Evolutionary conservation across 768 basidiomycete species (phyloP).

Genomic region (Neoboletus subvelutipes): DNA sequence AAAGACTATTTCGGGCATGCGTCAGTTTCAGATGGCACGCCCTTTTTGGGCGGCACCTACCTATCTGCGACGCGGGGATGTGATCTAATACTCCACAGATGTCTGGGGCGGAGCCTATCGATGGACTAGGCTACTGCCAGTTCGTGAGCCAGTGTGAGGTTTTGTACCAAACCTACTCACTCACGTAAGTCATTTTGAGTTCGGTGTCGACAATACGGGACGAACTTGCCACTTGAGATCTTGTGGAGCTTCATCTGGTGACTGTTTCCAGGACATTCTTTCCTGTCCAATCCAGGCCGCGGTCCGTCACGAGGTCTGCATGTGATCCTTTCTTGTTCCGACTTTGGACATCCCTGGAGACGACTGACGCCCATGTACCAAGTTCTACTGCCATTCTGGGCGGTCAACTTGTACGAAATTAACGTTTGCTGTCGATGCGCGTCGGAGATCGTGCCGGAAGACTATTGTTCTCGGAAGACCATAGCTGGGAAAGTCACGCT

Average conservation of each 20-base stretch:
- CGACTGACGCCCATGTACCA: not conserved
- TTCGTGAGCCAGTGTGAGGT: constrained; percentile 12
- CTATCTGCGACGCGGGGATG: constrained; percentile 23
- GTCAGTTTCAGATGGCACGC: constrained; percentile 15
- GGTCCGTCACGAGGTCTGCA: constrained; percentile 5
- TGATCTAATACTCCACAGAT: constrained; percentile 13
- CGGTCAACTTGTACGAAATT: not conserved
- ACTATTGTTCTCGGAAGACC: not conserved
- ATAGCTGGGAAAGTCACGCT: not conserved
- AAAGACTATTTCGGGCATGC: constrained; percentile 17
- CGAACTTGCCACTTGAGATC: constrained; percentile 12
- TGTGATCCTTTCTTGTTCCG: constrained; percentile 2
- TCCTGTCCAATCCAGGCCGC: not conserved
- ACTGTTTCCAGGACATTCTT: constrained; percentile 5
- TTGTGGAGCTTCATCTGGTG: constrained; percentile 2
- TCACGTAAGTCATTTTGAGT: constrained; percentile 7
- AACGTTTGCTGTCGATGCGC: not conserved
- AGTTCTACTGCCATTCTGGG: not conserved
- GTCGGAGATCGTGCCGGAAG: constrained; percentile 2
- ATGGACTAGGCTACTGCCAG: constrained; percentile 3
- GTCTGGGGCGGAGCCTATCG: constrained; percentile 7
- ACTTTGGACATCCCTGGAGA: constrained; percentile 1
- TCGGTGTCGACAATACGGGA: constrained; percentile 5
- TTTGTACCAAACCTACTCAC: not conserved
- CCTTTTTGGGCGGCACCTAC: constrained; percentile 11